Conservation (phyloP, 2,329 filamentous ascomycete genomes). For the Fusarium drepaniforme region DNA sequence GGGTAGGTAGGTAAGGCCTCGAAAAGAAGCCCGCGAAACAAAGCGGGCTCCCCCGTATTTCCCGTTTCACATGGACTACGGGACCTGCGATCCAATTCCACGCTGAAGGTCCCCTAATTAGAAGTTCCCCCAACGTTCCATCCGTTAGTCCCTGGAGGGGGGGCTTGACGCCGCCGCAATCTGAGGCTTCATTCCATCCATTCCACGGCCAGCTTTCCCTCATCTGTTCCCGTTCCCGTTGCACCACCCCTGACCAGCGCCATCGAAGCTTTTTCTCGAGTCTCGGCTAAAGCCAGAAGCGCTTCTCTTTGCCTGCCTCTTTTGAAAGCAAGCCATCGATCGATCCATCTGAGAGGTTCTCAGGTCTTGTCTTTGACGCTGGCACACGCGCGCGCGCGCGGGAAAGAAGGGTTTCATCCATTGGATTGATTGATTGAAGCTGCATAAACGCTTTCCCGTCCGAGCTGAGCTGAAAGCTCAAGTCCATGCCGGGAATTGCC, state of each 20-base stretch:
- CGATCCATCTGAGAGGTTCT: background rate
- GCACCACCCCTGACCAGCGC: slow-evolving; percentile 1
- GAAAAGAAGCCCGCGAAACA: slow-evolving; percentile 29
- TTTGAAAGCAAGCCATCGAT: background rate
- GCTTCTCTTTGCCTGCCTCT: background rate
- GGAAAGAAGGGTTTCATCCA: slow-evolving; percentile 4
- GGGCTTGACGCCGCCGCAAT: slow-evolving; percentile 15
- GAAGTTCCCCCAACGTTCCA: slow-evolving; percentile 18
- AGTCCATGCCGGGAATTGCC: slow-evolving; percentile 10
- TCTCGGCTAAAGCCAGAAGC: slow-evolving; percentile 9
- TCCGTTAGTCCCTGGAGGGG: slow-evolving; percentile 1
- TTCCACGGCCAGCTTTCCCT: background rate
- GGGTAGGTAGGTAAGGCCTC: background rate
- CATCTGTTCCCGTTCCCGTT: background rate
- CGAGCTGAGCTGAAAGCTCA: slow-evolving; percentile 21
- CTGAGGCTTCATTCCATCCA: background rate
- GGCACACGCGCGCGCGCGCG: background rate
- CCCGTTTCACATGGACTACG: slow-evolving; percentile 24
- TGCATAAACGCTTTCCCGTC: slow-evolving; percentile 9
- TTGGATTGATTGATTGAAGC: background rate
- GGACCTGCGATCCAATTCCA: background rate
- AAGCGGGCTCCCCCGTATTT: slow-evolving; percentile 31
- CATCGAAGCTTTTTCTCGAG: slow-evolving; percentile 1
- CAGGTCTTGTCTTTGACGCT: background rate
- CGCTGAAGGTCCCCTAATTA: slow-evolving; percentile 17